A percentile compares a stretch with the other conserved stretches of the same genome.
Conservation (phyloP, 2,329 filamentous ascomycete genomes). For the Ophiosphaerella herpotricha region DNA sequence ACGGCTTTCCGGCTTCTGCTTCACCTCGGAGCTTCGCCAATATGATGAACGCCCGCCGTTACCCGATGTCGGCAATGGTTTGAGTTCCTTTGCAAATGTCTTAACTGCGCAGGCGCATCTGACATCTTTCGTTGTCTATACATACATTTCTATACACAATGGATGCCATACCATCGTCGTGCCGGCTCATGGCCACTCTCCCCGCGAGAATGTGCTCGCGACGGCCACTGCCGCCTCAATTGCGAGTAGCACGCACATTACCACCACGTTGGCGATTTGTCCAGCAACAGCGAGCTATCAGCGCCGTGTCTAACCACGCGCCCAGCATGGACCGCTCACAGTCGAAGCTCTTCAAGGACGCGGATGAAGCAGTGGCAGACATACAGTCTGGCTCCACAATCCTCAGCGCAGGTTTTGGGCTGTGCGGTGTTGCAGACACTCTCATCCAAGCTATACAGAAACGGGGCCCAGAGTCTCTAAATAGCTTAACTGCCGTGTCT, state of each 20-base stretch:
- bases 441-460: constrained; percentile 43
- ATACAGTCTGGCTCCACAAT: constrained; percentile 43
- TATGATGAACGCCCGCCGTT: not conserved
- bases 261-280: constrained; percentile 27
- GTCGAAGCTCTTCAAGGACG: constrained; percentile 44
- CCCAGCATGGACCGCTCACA: constrained; percentile 41
- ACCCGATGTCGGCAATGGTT: constrained; percentile 3
- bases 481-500: constrained; percentile 71
- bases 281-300: constrained; percentile 30
- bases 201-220: constrained; percentile 33
- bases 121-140: not conserved
- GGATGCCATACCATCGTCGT: constrained; percentile 35
- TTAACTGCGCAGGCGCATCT: not conserved
- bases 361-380: constrained; percentile 45
- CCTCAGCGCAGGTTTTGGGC: constrained; percentile 46
- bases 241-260: constrained; percentile 23
- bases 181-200: constrained; percentile 34
- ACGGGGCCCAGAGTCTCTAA: constrained; percentile 35
- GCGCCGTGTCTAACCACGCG: constrained; percentile 24
- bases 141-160: constrained; percentile 20
- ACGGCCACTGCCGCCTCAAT: constrained; percentile 33
- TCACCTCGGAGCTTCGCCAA: not conserved
- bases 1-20: not conserved
- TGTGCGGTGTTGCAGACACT: constrained; percentile 47
- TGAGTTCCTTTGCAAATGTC: not conserved